Conservation (phyloP, 2,329 filamentous ascomycete species). For the Aspergillus intermedius region DNA sequence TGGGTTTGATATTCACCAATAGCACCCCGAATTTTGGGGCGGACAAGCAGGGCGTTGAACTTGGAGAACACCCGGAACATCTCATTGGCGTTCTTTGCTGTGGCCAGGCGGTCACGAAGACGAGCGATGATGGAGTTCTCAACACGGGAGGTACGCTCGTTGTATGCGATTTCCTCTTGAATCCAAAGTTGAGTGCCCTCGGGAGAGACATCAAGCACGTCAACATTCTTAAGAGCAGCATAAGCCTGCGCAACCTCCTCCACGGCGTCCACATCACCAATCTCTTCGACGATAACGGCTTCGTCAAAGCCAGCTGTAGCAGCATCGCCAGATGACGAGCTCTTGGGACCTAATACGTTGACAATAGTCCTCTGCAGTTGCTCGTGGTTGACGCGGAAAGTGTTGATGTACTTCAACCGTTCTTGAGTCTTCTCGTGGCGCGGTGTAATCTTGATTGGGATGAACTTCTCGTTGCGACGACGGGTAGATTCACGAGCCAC, state of each 20-base stretch:
- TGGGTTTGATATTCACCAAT: constrained; percentile 98
- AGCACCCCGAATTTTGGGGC: constrained; percentile 96
- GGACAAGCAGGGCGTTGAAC: constrained; percentile 97
- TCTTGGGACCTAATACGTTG: constrained; percentile 82
- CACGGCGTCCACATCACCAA: constrained; percentile 94
- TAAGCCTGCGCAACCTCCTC: constrained; percentile 95
- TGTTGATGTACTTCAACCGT: constrained; percentile 84
- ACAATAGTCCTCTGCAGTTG: constrained; percentile 94
- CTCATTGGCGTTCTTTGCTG: constrained; percentile 94
- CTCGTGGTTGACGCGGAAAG: constrained; percentile 94
- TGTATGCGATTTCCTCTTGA: constrained; percentile 90
- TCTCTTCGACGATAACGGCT: constrained; percentile 76
- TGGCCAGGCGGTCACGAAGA: constrained; percentile 83
- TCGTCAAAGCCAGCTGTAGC: constrained; percentile 47
- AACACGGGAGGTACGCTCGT: constrained; percentile 91
- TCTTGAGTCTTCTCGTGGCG: constrained; percentile 85
- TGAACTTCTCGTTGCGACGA: constrained; percentile 93
- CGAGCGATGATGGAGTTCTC: constrained; percentile 98
- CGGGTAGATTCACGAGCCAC: constrained; percentile 92
- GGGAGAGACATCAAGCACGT: constrained; percentile 83
- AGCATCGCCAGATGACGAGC: constrained; percentile 49
- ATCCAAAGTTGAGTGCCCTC: constrained; percentile 91
- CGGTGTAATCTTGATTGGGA: constrained; percentile 90
- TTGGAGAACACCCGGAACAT: constrained; percentile 99
- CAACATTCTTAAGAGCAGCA: constrained; percentile 86